phyloP scores from a whole-genome alignment of 176 grass and related monocot species.

The Thinopyrum elongatum region DNA sequence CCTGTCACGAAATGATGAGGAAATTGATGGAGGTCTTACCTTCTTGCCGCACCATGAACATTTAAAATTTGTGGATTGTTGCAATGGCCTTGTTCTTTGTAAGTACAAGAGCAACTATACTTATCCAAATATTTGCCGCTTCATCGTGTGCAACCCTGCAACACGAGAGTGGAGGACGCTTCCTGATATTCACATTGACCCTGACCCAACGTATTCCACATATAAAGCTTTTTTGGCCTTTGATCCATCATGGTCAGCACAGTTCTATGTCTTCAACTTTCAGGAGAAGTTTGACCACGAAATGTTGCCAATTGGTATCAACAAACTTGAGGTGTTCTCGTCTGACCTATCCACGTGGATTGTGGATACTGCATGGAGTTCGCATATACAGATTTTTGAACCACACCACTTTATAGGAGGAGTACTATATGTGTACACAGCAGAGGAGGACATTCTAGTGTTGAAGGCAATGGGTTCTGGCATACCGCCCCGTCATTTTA shows the following conservation, averaged over 20 bases:
- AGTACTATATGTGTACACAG: not conserved
- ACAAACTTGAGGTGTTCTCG: not conserved
- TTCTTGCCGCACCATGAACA: not conserved
- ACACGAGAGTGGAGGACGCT: not conserved
- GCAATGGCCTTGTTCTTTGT: slow-evolving; percentile 6
- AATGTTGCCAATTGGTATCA: not conserved
- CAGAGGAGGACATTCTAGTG: not conserved
- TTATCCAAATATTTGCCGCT: not conserved
- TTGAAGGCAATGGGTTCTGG: not conserved
- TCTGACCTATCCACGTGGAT: not conserved
- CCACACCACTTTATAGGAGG: not conserved
- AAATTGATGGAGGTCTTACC: not conserved
- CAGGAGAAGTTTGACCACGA: too few species aligned
- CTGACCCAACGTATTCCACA: not conserved
- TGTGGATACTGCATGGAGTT: not conserved
- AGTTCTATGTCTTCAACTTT: slow-evolving; percentile 4
- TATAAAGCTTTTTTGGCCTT: not conserved
- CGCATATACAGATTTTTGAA: too few species aligned
- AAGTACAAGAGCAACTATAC: not conserved
- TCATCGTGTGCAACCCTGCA: not conserved
- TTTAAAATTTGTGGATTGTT: not conserved
- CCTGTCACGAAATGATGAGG: not conserved
- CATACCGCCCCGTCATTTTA: not conserved
- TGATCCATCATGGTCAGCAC: not conserved
- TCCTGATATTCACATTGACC: not conserved